Evolutionary conservation across 2,329 filamentous ascomycete species (phyloP).

Genomic region (Alternaria tenuissima): DNA sequence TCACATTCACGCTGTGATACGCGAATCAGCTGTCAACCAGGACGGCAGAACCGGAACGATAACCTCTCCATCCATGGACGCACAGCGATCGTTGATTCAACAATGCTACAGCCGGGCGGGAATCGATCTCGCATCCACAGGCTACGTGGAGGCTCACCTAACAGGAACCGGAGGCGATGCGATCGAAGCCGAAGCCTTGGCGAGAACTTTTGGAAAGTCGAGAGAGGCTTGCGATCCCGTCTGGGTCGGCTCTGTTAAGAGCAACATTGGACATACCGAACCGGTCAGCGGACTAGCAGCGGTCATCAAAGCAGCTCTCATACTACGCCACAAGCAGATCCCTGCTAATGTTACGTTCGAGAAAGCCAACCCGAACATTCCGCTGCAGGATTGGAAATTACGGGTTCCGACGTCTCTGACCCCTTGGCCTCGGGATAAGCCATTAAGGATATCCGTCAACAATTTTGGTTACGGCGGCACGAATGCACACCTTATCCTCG

Average conservation of each 20-base stretch:
- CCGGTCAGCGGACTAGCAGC: slow-evolving; percentile 10
- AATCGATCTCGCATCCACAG: slow-evolving; percentile 10
- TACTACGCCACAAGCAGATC: slow-evolving; percentile 6
- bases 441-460: slow-evolving; percentile 17
- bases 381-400: background rate
- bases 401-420: slow-evolving; percentile 9
- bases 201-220: background rate
- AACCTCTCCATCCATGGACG: slow-evolving; percentile 3
- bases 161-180: slow-evolving; percentile 61
- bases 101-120: slow-evolving; percentile 3
- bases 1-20: slow-evolving; percentile 5
- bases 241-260: slow-evolving; percentile 15
- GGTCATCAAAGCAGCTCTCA: slow-evolving; percentile 8
- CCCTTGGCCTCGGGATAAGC: slow-evolving; percentile 15
- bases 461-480: slow-evolving; percentile 29
- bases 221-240: slow-evolving; percentile 3
- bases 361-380: slow-evolving; percentile 10
- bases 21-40: slow-evolving; percentile 2
- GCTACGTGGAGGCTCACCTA: slow-evolving; percentile 34
- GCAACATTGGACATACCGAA: slow-evolving; percentile 15
- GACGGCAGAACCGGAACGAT: slow-evolving; percentile 1
- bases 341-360: slow-evolving; percentile 8
- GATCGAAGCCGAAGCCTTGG: slow-evolving; percentile 17
- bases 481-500: slow-evolving; percentile 37
- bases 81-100: background rate